Evolutionary conservation across 225 moss, liverwort and hornwort species (phyloP).

Genomic region (Anthoceros angustus): DNA sequence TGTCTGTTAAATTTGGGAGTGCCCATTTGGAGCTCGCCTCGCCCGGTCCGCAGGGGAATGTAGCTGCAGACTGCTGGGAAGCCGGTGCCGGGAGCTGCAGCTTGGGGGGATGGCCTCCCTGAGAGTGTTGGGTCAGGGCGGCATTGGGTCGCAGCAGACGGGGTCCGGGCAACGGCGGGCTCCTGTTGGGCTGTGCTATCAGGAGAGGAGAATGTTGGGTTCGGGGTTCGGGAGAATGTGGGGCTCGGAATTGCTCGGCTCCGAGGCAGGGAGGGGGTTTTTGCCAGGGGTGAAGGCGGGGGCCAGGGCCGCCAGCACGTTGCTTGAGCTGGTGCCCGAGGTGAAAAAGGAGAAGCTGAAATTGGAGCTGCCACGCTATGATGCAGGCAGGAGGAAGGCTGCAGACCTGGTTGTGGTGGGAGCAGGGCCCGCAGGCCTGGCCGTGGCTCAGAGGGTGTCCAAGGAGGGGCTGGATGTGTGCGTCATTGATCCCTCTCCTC

Average conservation of each 20-base stretch:
- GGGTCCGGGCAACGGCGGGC: not conserved
- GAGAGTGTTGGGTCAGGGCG: not conserved
- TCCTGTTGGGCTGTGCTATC: not conserved
- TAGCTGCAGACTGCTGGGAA: too few relatives aligned
- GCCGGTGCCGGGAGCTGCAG: too few relatives aligned
- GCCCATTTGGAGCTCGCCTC: too few relatives aligned
- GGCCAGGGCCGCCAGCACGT: constrained; percentile 32
- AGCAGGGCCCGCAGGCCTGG: constrained; percentile 82
- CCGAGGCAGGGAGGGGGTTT: too few relatives aligned
- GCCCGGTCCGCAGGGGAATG: too few relatives aligned
- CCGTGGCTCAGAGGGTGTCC: constrained; percentile 81
- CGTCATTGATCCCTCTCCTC: constrained; percentile 84
- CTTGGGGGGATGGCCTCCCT: not conserved
- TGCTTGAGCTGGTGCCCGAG: constrained; percentile 63
- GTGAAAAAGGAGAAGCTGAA: constrained; percentile 45
- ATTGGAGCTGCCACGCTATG: constrained; percentile 68
- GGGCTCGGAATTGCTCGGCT: too few relatives aligned
- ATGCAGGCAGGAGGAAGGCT: constrained; percentile 40
- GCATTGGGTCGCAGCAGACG: not conserved
- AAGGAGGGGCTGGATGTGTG: constrained; percentile 66
- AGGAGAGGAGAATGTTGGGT: not conserved
- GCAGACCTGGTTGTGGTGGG: constrained; percentile 86
- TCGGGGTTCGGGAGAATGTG: not conserved
- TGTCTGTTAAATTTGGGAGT: too few relatives aligned
- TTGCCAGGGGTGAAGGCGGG: too few relatives aligned